Conservation (phyloP, 495 filamentous ascomycete genomes). For the Margaritispora aquatica region DNA sequence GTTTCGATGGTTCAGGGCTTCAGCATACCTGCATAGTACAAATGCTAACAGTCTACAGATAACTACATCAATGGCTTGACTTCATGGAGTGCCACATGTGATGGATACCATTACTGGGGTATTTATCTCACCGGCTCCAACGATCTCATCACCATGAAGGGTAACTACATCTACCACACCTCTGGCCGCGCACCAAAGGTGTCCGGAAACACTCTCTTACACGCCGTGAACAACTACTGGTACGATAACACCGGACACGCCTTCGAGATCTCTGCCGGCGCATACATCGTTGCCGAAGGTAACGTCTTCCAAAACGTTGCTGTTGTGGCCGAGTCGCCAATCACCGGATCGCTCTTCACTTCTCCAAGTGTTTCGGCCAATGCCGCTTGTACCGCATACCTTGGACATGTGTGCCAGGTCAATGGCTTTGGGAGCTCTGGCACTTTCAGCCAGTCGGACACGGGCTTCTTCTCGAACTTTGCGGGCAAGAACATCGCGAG, state of each 20-base stretch:
- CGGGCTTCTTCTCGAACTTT: slow-evolving; percentile 3
- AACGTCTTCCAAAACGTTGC: slow-evolving; percentile 50
- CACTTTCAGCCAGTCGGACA: slow-evolving; percentile 24
- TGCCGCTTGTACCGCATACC: slow-evolving; percentile 30
- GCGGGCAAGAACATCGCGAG: neutral
- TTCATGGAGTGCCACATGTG: slow-evolving; percentile 44
- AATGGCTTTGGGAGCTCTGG: slow-evolving; percentile 39
- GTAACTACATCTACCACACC: slow-evolving; percentile 47
- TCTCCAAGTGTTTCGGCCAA: slow-evolving; percentile 26
- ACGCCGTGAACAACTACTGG: slow-evolving; percentile 55
- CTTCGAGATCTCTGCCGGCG: slow-evolving; percentile 47
- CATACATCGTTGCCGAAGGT: slow-evolving; percentile 48
- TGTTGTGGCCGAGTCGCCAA: slow-evolving; percentile 7
- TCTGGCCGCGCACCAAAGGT: slow-evolving; percentile 48
- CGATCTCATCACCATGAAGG: slow-evolving; percentile 36
- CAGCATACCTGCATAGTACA: too few species aligned
- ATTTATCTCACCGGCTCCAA: slow-evolving; percentile 38
- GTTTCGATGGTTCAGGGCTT: too few species aligned
- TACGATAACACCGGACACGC: slow-evolving; percentile 45
- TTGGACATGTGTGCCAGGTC: slow-evolving; percentile 41
- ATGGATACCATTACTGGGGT: slow-evolving; percentile 52
- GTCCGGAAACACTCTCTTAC: slow-evolving; percentile 39
- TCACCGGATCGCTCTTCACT: slow-evolving; percentile 36
- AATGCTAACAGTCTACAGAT: too few species aligned
- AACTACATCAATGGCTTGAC: slow-evolving; percentile 41